These are phyloP conservation scores for Solanum chiquidenum DNA, from an alignment of 257 asterid species.

Conservation along the genomic window DNA sequence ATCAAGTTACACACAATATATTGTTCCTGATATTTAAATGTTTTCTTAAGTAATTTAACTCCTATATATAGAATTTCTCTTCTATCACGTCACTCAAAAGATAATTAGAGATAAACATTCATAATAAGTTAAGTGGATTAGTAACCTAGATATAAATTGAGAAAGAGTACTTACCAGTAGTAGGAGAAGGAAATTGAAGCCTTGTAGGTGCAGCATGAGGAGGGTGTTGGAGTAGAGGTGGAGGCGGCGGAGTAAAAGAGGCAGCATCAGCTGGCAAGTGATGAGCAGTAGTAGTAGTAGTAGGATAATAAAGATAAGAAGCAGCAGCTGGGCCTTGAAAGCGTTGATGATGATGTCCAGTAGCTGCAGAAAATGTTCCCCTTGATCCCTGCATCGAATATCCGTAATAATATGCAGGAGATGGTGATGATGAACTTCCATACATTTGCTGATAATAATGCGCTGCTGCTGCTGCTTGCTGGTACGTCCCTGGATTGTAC, in stretches of 20 bases:
- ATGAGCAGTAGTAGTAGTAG: slow-evolving; percentile 17
- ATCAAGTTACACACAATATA: neutral
- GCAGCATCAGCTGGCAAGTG: slow-evolving; percentile 21
- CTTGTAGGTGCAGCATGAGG: slow-evolving; percentile 14
- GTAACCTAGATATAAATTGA: neutral
- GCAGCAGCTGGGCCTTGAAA: slow-evolving; percentile 37
- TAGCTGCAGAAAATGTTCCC: slow-evolving; percentile 43
- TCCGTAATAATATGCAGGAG: slow-evolving; percentile 59
- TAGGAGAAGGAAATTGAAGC: slow-evolving; percentile 45
- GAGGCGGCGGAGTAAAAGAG: slow-evolving; percentile 33
- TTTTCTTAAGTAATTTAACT: neutral
- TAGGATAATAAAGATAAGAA: slow-evolving; percentile 68
- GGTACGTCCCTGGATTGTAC: slow-evolving; percentile 50
- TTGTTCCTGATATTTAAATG: neutral
- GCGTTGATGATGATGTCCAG: slow-evolving; percentile 26
- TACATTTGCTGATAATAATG: slow-evolving; percentile 64
- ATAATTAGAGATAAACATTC: neutral
- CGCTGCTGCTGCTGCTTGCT: slow-evolving; percentile 32
- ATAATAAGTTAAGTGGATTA: neutral
- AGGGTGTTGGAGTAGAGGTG: slow-evolving; percentile 29
- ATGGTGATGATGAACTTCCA: slow-evolving; percentile 55
- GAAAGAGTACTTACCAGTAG: slow-evolving; percentile 33
- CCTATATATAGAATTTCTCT: neutral
- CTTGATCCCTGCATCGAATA: slow-evolving; percentile 52
- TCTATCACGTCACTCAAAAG: neutral